Evolutionary conservation across 169 alveolate genomes (phyloP), one percentile per base, ranked within the genome.

Genomic region (Hepatocystis sp.): DNA sequence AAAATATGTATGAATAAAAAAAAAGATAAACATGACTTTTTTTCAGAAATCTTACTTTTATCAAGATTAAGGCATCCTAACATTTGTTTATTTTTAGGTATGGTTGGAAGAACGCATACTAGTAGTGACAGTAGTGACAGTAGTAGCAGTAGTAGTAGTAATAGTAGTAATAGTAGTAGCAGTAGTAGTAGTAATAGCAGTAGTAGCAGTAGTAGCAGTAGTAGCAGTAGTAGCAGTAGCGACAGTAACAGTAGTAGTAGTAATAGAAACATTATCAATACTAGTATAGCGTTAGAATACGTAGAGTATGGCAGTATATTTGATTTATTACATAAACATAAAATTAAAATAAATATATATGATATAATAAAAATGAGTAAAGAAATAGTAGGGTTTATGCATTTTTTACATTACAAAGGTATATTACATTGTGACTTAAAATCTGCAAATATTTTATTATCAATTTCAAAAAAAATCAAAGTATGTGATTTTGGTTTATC

Each of bases 401-500:
- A 92, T 32, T 94, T 91, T 67, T 51, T 94, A 4, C 97, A 94
- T 63, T 90, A 93, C 39, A 94, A 93, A 78, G 95, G 96, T 15
- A 93, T 94, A 19, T 85, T 92, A 44, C 97, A 94, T 85, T 91
- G 97, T 13, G 96, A 94, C 56, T 68, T 94, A 51, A 92, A 94
- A 56, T 95, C 96, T 15, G 84, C 95, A 30, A 94, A 94, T 81
- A 91, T 94, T 40, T 93, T 94, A 66, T 51, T 94, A 0, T 91
- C 94, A 52, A 94, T 90, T 68, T 93, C 95, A 66, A 93, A 94
- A 52, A 91, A 90, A 86, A 96, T 93, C 0, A 95, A 95, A 86
- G 93, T 95, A 5, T 95, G 98, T 78, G 97, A 95, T 64, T 95
- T 95, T 81, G 98, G 97, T 1, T 61, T 95, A 1, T 90, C 95